phyloP scores from a whole-genome alignment of 352 stramenopile species.

The Phytophthora citrophthora region DNA sequence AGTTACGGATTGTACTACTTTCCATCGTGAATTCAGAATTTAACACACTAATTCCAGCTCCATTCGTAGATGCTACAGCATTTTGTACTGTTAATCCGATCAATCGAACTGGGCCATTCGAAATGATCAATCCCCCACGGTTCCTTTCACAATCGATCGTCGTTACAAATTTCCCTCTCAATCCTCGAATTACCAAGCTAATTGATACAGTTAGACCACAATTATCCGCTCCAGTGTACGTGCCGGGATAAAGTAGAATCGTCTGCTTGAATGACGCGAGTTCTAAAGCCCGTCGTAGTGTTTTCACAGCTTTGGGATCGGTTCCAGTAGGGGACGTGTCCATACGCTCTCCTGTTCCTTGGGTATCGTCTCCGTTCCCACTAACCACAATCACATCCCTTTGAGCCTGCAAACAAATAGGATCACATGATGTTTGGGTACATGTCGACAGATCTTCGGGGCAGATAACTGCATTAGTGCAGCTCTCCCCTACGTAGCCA shows the following conservation, averaged over 20 bases:
- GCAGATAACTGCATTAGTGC: slow-evolving; percentile 62
- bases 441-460: slow-evolving; percentile 42
- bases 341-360: slow-evolving; percentile 66
- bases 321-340: slow-evolving; percentile 50
- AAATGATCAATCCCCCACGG: slow-evolving; percentile 39
- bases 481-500: slow-evolving; percentile 70
- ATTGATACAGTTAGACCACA: slow-evolving; percentile 43
- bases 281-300: slow-evolving; percentile 49
- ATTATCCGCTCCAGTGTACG: slow-evolving; percentile 41
- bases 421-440: slow-evolving; percentile 40
- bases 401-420: slow-evolving; percentile 39
- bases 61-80: slow-evolving; percentile 7
- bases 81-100: slow-evolving; percentile 38
- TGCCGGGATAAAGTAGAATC: slow-evolving; percentile 62
- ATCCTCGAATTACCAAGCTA: slow-evolving; percentile 44
- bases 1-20: slow-evolving; percentile 20
- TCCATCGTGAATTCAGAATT: slow-evolving; percentile 16
- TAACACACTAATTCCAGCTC: slow-evolving; percentile 38
- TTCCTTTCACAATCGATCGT: slow-evolving; percentile 43
- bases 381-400: slow-evolving; percentile 58
- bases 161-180: slow-evolving; percentile 42
- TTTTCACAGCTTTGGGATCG: slow-evolving; percentile 57
- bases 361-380: slow-evolving; percentile 48
- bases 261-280: slow-evolving; percentile 37
- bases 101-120: slow-evolving; percentile 16